Evolutionary conservation across 169 alveolate genomes (phyloP).

Genomic region (Eimeria praecox): DNA sequence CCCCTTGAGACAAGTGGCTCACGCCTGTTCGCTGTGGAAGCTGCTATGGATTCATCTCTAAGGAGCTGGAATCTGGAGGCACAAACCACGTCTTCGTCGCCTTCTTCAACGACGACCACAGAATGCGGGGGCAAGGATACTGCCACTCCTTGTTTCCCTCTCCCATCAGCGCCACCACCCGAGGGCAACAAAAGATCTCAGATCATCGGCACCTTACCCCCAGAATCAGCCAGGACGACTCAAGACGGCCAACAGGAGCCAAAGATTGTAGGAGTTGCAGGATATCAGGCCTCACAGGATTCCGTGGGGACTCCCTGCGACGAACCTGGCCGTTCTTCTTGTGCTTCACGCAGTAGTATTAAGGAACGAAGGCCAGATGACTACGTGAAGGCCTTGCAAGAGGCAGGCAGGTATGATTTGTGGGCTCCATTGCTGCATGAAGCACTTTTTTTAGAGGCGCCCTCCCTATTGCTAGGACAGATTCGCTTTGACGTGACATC

Average conservation of each 20-base stretch:
- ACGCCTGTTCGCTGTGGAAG: neutral
- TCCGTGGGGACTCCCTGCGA: neutral
- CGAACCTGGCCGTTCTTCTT: neutral
- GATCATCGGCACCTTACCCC: neutral
- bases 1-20: neutral
- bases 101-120: neutral
- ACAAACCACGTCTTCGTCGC: neutral
- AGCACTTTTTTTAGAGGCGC: neutral
- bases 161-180: neutral
- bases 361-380: neutral
- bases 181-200: neutral
- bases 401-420: constrained; percentile 11
- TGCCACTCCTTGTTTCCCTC: neutral
- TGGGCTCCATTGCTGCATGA: constrained; percentile 32
- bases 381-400: constrained; percentile 51
- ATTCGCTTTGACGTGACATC: constrained; percentile 42
- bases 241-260: neutral
- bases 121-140: neutral
- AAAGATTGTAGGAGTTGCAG: neutral
- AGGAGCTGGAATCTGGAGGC: neutral
- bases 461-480: constrained; percentile 30
- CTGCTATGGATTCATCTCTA: constrained; percentile 36
- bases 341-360: neutral
- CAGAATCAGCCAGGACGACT: neutral
- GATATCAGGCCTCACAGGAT: neutral